These are phyloP conservation scores for Brassica incana DNA, from an alignment of 345 rosid species.

Conservation along the genomic window DNA sequence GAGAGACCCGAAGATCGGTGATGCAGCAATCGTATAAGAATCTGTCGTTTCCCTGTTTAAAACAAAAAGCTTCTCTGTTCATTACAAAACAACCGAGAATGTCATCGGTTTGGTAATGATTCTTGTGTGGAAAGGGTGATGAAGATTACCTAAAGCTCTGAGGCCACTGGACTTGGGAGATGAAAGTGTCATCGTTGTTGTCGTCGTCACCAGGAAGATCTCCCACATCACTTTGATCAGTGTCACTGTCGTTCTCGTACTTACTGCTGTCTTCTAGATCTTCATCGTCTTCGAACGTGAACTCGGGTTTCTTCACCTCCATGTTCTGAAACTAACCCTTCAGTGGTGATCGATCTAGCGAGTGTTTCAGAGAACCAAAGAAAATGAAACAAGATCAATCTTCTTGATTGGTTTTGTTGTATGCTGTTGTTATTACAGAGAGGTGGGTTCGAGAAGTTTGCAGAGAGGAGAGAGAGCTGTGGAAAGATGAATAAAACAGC, in stretches of 20 bases:
- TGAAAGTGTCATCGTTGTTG: conserved; percentile 40
- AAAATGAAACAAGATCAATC: not conserved
- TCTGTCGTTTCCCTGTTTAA: conserved; percentile 68
- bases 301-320: conserved; percentile 40
- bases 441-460: conserved; percentile 32
- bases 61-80: not conserved
- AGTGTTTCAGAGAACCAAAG: not conserved
- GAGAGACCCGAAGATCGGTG: conserved; percentile 61
- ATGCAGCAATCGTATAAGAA: conserved; percentile 71
- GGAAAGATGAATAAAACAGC: not conserved
- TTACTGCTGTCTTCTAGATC: conserved; percentile 45
- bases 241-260: conserved; percentile 30
- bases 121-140: not conserved
- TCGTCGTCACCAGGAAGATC: conserved; percentile 40
- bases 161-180: conserved; percentile 73
- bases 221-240: conserved; percentile 34
- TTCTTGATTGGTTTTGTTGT: not conserved
- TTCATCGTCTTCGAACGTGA: conserved; percentile 45
- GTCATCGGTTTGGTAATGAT: not conserved
- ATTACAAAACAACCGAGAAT: not conserved
- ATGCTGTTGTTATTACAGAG: not conserved
- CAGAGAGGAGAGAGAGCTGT: conserved; percentile 8
- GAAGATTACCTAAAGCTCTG: conserved; percentile 62
- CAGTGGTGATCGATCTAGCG: not conserved
- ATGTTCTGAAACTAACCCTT: not conserved